These are phyloP conservation scores for Botrytis aclada DNA, from an alignment of 2,329 filamentous ascomycete genomes.

Conservation along the genomic window DNA sequence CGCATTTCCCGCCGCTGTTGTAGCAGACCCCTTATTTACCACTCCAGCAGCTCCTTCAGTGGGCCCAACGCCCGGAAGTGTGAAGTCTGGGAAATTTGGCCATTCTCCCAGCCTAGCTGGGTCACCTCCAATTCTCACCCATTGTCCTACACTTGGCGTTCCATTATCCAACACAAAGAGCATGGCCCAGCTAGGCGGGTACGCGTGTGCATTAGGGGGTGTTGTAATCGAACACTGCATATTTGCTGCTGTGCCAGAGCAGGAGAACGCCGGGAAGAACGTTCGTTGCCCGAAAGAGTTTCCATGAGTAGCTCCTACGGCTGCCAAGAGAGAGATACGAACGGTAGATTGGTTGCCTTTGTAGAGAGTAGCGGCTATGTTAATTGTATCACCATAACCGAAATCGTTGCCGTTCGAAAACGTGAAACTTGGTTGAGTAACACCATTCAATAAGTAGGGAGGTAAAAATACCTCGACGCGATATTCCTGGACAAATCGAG, in stretches of 20 bases:
- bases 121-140: constrained; percentile 64
- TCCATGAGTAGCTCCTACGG: constrained; percentile 14
- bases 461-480: constrained; percentile 63
- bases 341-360: neutral
- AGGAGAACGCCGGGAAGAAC: constrained; percentile 10
- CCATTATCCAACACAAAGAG: constrained; percentile 60
- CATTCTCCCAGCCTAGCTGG: constrained; percentile 59
- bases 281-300: constrained; percentile 13
- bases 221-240: constrained; percentile 39
- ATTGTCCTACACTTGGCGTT: constrained; percentile 59
- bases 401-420: constrained; percentile 39
- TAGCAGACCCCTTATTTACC: neutral
- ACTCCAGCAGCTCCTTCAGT: neutral
- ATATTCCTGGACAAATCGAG: constrained; percentile 46
- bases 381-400: constrained; percentile 3
- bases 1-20: neutral
- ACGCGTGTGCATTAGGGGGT: constrained; percentile 54
- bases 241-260: neutral
- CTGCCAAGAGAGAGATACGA: constrained; percentile 14
- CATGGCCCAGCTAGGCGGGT: constrained; percentile 62
- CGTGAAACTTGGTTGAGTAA: constrained; percentile 51
- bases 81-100: constrained; percentile 49
- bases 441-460: constrained; percentile 54
- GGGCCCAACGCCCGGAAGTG: constrained; percentile 7
- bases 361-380: neutral